Conservation (phyloP, 2,329 filamentous ascomycete genomes). For the Chaetothyriales sp. region DNA sequence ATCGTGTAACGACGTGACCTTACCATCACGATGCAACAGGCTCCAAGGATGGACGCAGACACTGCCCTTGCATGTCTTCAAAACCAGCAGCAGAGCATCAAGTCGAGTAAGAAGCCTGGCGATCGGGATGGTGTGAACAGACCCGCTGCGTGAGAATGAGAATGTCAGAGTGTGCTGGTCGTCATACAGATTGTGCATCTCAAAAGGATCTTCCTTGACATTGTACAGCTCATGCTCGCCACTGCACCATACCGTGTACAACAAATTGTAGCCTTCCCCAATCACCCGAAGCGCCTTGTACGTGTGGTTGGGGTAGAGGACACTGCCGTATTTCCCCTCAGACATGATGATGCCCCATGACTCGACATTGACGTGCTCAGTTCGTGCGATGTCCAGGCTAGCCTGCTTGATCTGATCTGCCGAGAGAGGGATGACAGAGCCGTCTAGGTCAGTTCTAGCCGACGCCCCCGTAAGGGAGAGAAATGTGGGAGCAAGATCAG, state of each 20-base stretch:
- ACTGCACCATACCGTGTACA: constrained; percentile 29
- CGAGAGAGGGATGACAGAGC: constrained; percentile 34
- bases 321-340: constrained; percentile 20
- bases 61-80: constrained; percentile 26
- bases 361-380: constrained; percentile 45
- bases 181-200: constrained; percentile 22
- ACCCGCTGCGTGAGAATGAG: not conserved
- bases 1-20: constrained; percentile 21
- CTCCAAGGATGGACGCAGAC: constrained; percentile 26
- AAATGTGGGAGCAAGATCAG: constrained; percentile 48
- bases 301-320: constrained; percentile 16
- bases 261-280: constrained; percentile 24
- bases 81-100: constrained; percentile 24
- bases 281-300: constrained; percentile 27
- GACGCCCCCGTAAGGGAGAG: constrained; percentile 22
- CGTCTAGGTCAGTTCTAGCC: constrained; percentile 40
- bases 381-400: constrained; percentile 17
- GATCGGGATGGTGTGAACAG: constrained; percentile 9
- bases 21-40: constrained; percentile 21
- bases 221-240: constrained; percentile 29
- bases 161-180: constrained; percentile 2
- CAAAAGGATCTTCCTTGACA: constrained; percentile 25
- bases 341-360: constrained; percentile 35
- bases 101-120: constrained; percentile 18
- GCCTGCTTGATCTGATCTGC: constrained; percentile 10